Conservation (phyloP, 73 alveolate genomes). For the Tetrahymena malaccensis region DNA sequence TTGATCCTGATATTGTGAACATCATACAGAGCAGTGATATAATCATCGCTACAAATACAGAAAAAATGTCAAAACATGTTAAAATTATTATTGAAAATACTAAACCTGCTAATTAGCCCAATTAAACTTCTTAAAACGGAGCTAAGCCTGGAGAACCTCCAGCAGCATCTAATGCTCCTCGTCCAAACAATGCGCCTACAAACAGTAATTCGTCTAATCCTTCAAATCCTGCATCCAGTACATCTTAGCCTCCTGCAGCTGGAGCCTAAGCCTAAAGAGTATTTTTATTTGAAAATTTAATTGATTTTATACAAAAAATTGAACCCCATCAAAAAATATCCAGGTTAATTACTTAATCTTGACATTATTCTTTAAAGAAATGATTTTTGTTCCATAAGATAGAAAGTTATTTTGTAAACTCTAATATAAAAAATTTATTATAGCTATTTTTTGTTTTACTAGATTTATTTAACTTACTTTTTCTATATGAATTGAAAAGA, state of each 20-base stretch:
- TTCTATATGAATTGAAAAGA: too few species aligned
- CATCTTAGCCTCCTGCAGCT: neutral
- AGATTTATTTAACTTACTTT: too few species aligned
- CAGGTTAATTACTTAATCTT: too few species aligned
- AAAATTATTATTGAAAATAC: neutral
- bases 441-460: too few species aligned
- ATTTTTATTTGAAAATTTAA: neutral
- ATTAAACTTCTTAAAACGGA: neutral
- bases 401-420: too few species aligned
- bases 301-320: neutral
- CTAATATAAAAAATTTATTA: too few species aligned
- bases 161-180: neutral
- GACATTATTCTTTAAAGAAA: too few species aligned
- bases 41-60: neutral
- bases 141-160: neutral
- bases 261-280: neutral
- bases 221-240: neutral
- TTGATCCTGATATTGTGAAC: neutral
- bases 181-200: neutral
- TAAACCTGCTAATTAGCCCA: neutral
- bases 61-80: neutral
- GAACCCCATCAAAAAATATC: too few species aligned
- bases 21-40: neutral
- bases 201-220: neutral
- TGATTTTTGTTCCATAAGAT: too few species aligned